A percentile compares a stretch with the other conserved stretches of the same genome.
phyloP scores from a whole-genome alignment of 768 basidiomycete species.

The Pleurotus pulmonarius region DNA sequence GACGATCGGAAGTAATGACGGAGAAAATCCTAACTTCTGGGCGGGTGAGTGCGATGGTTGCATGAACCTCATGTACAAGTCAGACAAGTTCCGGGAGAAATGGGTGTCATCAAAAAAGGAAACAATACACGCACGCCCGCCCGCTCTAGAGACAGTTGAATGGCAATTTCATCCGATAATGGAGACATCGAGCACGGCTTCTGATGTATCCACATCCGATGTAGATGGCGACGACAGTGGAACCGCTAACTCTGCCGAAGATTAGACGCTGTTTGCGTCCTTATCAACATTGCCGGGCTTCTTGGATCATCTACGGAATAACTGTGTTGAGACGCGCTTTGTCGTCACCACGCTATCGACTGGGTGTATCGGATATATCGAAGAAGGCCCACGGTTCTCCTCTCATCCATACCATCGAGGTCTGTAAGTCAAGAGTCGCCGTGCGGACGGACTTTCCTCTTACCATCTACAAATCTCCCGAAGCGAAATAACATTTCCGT shows the following conservation, averaged over 20 bases:
- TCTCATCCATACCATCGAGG: too few species aligned
- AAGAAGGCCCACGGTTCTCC: neutral
- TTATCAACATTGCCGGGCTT: neutral
- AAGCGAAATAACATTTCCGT: too few species aligned
- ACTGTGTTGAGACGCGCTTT: neutral
- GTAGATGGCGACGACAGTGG: neutral
- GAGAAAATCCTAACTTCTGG: constrained; percentile 5
- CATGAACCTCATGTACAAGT: constrained; percentile 7
- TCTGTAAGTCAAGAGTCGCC: too few species aligned
- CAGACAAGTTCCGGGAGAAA: constrained; percentile 1
- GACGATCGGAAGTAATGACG: neutral
- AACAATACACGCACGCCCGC: neutral
- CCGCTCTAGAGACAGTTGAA: constrained; percentile 5
- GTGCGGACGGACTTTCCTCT: too few species aligned
- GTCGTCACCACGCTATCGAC: neutral
- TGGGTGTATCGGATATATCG: constrained; percentile 1
- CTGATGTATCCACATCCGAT: constrained; percentile 6
- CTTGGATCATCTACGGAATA: constrained; percentile 4
- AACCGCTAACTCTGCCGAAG: constrained; percentile 1
- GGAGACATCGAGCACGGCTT: constrained; percentile 6
- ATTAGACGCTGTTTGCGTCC: neutral
- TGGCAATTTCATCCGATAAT: constrained; percentile 1
- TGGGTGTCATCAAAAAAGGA: constrained; percentile 6
- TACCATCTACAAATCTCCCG: too few species aligned
- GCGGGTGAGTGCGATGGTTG: constrained; percentile 3